These are phyloP conservation scores for Verticillium longisporum DNA, from an alignment of 2,329 filamentous ascomycete genomes.

Conservation along the genomic window DNA sequence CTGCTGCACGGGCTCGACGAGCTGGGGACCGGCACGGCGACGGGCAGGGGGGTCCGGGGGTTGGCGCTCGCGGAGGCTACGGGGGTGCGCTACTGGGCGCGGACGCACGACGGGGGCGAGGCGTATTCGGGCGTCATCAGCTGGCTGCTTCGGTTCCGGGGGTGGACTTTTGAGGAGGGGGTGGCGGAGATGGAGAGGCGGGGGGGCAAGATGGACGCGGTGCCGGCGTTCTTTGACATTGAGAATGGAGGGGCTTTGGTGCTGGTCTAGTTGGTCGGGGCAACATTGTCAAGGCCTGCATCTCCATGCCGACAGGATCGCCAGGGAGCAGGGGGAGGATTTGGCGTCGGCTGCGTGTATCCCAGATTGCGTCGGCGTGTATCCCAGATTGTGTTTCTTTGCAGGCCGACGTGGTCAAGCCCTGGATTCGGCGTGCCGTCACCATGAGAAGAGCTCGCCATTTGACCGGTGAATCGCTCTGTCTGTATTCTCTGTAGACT, in stretches of 20 bases:
- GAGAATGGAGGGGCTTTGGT: not conserved
- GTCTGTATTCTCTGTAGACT: too few relatives aligned
- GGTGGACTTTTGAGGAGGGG: not conserved
- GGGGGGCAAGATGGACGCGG: not conserved
- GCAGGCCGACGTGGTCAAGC: too few relatives aligned
- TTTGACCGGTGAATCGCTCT: too few relatives aligned
- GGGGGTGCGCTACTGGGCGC: not conserved
- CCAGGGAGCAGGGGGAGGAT: not conserved
- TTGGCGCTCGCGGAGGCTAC: not conserved
- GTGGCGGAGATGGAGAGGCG: not conserved
- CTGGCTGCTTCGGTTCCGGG: not conserved
- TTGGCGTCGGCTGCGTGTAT: not conserved
- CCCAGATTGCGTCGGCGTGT: not conserved
- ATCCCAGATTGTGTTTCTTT: too few relatives aligned
- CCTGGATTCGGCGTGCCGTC: too few relatives aligned
- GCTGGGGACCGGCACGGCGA: not conserved
- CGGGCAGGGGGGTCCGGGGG: not conserved
- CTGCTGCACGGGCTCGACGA: slow-evolving; percentile 2
- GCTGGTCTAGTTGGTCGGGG: not conserved
- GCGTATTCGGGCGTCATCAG: slow-evolving; percentile 2
- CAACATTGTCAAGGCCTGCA: too few relatives aligned
- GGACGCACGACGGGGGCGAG: slow-evolving; percentile 2
- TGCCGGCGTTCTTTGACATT: not conserved
- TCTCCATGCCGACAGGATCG: not conserved
- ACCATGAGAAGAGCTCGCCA: too few relatives aligned